phyloP scores from a whole-genome alignment of 2,329 filamentous ascomycete species.

The Mollisia scopiformis region DNA sequence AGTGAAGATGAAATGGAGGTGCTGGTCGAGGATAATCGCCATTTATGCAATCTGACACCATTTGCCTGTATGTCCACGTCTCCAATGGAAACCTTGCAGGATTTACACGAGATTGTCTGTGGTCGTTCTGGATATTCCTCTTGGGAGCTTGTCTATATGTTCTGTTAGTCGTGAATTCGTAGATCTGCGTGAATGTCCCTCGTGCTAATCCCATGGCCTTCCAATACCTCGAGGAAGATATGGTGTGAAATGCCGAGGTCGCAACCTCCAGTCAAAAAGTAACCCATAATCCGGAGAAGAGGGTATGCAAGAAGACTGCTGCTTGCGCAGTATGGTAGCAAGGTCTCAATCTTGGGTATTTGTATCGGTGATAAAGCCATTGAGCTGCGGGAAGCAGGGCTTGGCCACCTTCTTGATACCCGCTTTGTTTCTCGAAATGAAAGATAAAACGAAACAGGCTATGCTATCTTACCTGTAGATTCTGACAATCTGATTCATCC shows the following conservation, averaged over 20 bases:
- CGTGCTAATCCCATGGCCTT: slow-evolving; percentile 51
- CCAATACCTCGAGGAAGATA: slow-evolving; percentile 51
- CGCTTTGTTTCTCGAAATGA: slow-evolving; percentile 14
- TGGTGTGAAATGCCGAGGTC: slow-evolving; percentile 50
- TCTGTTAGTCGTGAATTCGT: slow-evolving; percentile 3
- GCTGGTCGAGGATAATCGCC: slow-evolving; percentile 19
- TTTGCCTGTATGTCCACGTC: slow-evolving; percentile 26
- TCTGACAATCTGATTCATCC: slow-evolving; percentile 63
- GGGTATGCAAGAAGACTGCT: slow-evolving; percentile 40
- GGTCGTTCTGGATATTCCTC: neutral
- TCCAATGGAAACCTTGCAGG: slow-evolving; percentile 29
- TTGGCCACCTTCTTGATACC: slow-evolving; percentile 68
- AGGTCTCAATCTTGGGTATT: slow-evolving; percentile 60
- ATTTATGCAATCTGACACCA: slow-evolving; percentile 34
- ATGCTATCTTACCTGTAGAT: slow-evolving; percentile 43
- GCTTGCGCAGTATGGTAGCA: slow-evolving; percentile 33
- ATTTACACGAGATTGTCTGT: slow-evolving; percentile 20
- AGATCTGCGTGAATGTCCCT: slow-evolving; percentile 45
- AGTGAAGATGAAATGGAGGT: neutral
- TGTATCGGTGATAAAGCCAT: slow-evolving; percentile 70
- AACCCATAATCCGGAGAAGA: slow-evolving; percentile 46
- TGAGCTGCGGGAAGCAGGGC: slow-evolving; percentile 44
- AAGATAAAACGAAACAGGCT: slow-evolving; percentile 14
- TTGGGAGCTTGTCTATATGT: neutral
- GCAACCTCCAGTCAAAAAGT: slow-evolving; percentile 30